A percentile compares a stretch with the other conserved stretches of the same genome.
phyloP scores from a whole-genome alignment of 164 flowering plant genomes.

The Aristolochia contorta region DNA sequence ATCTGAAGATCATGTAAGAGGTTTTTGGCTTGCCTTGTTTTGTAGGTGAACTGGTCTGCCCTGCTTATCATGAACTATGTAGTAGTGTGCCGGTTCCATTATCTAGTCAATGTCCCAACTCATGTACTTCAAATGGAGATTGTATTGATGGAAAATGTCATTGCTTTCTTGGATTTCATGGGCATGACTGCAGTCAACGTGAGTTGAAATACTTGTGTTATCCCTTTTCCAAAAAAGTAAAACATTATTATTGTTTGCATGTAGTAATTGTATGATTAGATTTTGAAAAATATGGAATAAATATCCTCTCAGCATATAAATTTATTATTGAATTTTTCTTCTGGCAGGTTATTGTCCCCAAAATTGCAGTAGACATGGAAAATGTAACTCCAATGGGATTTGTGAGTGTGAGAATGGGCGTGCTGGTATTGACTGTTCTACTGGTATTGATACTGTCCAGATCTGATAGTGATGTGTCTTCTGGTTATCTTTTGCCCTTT shows the following conservation, averaged over 20 bases:
- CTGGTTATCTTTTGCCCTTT: not conserved
- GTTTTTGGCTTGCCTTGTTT: not conserved
- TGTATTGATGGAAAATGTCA: slow-evolving; percentile 74
- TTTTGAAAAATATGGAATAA: not conserved
- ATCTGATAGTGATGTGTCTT: not conserved
- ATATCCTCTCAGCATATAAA: not conserved
- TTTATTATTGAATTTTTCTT: not conserved
- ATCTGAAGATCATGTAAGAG: not conserved
- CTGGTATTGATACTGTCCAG: slow-evolving; percentile 27
- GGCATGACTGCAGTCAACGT: slow-evolving; percentile 85
- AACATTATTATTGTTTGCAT: not conserved
- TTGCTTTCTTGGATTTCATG: slow-evolving; percentile 90
- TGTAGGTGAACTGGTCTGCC: slow-evolving; percentile 81
- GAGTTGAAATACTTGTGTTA: slow-evolving; percentile 22
- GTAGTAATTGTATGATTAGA: not conserved
- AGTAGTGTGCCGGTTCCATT: slow-evolving; percentile 25
- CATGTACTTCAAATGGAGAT: slow-evolving; percentile 82
- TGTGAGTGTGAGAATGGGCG: slow-evolving; percentile 74
- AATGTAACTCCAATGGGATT: slow-evolving; percentile 63
- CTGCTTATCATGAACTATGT: slow-evolving; percentile 88
- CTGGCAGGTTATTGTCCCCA: slow-evolving; percentile 68
- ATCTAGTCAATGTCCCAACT: slow-evolving; percentile 60
- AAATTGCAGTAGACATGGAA: slow-evolving; percentile 72
- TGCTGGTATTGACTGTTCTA: slow-evolving; percentile 92
- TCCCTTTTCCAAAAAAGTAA: too few species aligned